Conservation (phyloP, 2,329 filamentous ascomycete species). For the Chaetomium globosum region DNA sequence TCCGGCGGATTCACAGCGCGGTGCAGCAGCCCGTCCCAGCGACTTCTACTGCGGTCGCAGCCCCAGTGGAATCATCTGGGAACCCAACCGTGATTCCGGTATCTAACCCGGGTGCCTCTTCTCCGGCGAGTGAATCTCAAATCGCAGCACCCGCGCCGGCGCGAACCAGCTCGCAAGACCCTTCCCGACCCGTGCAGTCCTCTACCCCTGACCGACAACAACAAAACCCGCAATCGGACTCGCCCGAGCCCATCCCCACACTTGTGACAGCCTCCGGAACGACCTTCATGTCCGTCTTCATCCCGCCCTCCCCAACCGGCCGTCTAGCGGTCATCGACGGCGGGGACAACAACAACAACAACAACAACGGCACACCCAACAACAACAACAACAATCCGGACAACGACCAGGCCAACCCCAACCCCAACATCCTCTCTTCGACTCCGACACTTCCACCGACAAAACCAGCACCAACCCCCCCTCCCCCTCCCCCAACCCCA, state of each 20-base stretch:
- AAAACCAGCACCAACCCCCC: background rate
- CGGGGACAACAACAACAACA: background rate
- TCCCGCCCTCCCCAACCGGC: constrained; percentile 29
- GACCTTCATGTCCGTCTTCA: constrained; percentile 32
- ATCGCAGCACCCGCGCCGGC: background rate
- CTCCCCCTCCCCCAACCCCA: background rate
- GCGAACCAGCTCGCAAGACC: constrained; percentile 6
- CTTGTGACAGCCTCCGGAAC: constrained; percentile 20
- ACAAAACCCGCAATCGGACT: background rate
- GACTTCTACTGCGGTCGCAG: constrained; percentile 18
- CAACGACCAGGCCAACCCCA: background rate
- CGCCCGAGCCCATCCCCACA: background rate
- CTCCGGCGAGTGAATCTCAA: background rate
- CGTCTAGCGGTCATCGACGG: constrained; percentile 23
- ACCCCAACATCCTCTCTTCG: background rate
- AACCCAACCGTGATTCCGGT: background rate
- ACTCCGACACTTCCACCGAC: background rate
- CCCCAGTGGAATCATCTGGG: constrained; percentile 7
- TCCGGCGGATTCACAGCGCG: constrained; percentile 18
- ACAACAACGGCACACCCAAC: background rate
- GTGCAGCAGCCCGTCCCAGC: constrained; percentile 7
- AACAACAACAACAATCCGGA: constrained; percentile 4
- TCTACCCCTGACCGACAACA: background rate
- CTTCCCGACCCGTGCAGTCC: background rate
- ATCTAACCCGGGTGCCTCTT: constrained; percentile 3